Conservation (phyloP, 129 eudicot species). For the Glebionis coronaria region DNA sequence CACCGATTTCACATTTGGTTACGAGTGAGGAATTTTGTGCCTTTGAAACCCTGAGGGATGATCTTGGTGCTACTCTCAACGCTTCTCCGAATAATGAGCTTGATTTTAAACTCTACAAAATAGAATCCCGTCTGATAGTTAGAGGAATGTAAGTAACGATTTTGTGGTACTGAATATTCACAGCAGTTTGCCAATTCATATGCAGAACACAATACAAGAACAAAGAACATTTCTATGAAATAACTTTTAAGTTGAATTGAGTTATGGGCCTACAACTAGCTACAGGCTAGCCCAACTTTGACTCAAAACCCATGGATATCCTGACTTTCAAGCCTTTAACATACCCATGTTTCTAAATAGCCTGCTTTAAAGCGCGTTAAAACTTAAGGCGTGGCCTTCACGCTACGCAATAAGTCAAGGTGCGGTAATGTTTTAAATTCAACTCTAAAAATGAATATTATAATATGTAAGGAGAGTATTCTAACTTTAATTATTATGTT, state of each 20-base stretch:
- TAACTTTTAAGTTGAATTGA: not conserved
- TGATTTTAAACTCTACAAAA: conserved; percentile 64
- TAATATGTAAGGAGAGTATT: too few species aligned
- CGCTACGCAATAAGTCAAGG: too few species aligned
- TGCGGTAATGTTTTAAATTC: too few species aligned
- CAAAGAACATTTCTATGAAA: not conserved
- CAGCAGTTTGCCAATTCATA: not conserved
- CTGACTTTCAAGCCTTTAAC: too few species aligned
- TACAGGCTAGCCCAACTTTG: too few species aligned
- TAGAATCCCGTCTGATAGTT: not conserved
- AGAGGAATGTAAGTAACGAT: not conserved
- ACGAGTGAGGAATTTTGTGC: conserved; percentile 48
- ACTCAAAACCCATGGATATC: too few species aligned
- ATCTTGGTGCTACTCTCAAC: conserved; percentile 50
- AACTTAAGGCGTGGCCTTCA: too few species aligned
- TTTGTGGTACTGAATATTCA: not conserved
- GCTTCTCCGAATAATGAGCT: conserved; percentile 85
- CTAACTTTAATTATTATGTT: too few species aligned
- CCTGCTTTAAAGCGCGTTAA: too few species aligned
- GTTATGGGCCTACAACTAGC: too few species aligned
- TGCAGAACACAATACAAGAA: not conserved
- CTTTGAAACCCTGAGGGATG: conserved; percentile 59
- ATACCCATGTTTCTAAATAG: too few species aligned
- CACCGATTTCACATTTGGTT: conserved; percentile 82
- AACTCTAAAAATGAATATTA: too few species aligned